These are phyloP conservation scores for Schwanniomyces yamadae DNA, from an alignment of 805 yeast species.

Conservation along the genomic window DNA sequence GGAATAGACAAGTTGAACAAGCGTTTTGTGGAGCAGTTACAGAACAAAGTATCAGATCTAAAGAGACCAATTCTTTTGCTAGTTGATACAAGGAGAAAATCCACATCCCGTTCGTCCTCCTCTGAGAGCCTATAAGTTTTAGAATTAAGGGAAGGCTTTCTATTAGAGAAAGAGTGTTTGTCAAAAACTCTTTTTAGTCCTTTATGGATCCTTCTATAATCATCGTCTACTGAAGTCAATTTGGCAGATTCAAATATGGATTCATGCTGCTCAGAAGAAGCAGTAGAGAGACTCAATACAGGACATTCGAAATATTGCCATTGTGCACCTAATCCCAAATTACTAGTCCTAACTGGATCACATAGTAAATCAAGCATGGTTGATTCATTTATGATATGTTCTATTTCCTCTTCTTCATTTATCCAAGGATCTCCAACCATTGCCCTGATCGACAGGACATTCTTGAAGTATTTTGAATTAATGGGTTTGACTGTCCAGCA, in stretches of 20 bases:
- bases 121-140: constrained; percentile 6
- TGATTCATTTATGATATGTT: constrained; percentile 41
- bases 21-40: constrained; percentile 46
- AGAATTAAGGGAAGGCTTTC: constrained; percentile 13
- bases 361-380: constrained; percentile 34
- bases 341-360: constrained; percentile 41
- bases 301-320: constrained; percentile 37
- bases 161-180: not conserved
- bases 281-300: constrained; percentile 12
- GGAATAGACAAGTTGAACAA: constrained; percentile 41
- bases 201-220: constrained; percentile 32
- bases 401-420: constrained; percentile 26
- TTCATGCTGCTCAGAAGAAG: constrained; percentile 2
- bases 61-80: constrained; percentile 44
- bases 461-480: constrained; percentile 40
- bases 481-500: constrained; percentile 55
- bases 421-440: constrained; percentile 46
- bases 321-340: constrained; percentile 30
- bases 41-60: constrained; percentile 43
- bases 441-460: constrained; percentile 48
- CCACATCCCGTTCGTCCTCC: constrained; percentile 3
- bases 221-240: constrained; percentile 30
- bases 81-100: constrained; percentile 41
- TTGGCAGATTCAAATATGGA: constrained; percentile 13
- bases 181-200: constrained; percentile 10